A percentile compares a stretch with the other conserved stretches of the same genome.
These are phyloP conservation scores for Hyaloscypha variabilis DNA, from an alignment of 495 filamentous ascomycete species.

Conservation along the genomic window DNA sequence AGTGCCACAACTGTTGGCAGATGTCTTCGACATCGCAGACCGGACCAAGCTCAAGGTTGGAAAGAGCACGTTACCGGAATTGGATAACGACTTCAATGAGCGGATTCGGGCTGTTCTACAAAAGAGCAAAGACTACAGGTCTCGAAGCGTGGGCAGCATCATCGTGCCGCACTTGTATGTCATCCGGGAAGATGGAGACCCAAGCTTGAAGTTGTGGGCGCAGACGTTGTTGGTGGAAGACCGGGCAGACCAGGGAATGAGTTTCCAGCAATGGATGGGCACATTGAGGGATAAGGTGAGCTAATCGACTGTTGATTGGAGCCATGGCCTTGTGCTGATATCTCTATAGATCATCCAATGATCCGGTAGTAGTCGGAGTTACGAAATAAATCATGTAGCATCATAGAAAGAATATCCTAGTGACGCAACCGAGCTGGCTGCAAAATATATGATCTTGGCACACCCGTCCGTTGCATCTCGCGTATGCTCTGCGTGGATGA, in stretches of 20 bases:
- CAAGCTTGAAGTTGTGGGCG: conserved; percentile 92
- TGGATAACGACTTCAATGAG: conserved; percentile 97
- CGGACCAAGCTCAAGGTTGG: conserved; percentile 83
- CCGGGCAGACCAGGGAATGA: conserved; percentile 89
- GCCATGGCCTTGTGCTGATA: conserved; percentile 33
- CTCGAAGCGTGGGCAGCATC: conserved; percentile 87
- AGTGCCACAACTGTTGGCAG: conserved; percentile 82
- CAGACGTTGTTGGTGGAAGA: conserved; percentile 96
- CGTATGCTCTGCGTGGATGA: background rate
- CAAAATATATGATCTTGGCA: conserved; percentile 11
- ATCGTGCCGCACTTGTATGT: conserved; percentile 90
- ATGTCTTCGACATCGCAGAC: conserved; percentile 88
- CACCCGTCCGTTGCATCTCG: background rate
- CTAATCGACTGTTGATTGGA: conserved; percentile 27
- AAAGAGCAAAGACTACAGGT: conserved; percentile 86
- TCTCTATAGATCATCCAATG: conserved; percentile 46
- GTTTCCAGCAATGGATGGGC: conserved; percentile 91
- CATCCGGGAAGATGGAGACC: conserved; percentile 93
- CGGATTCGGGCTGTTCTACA: conserved; percentile 84
- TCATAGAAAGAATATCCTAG: conserved; percentile 23
- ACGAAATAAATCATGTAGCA: conserved; percentile 29
- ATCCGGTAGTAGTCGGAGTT: conserved; percentile 6
- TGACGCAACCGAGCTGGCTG: background rate
- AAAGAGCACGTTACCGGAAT: conserved; percentile 79
- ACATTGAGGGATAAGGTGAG: conserved; percentile 94